Percentiles rank a stretch among this genome's conserved stretches.
phyloP scores from a whole-genome alignment of 75 land plant genomes.

The Sequoiadendron giganteum region DNA sequence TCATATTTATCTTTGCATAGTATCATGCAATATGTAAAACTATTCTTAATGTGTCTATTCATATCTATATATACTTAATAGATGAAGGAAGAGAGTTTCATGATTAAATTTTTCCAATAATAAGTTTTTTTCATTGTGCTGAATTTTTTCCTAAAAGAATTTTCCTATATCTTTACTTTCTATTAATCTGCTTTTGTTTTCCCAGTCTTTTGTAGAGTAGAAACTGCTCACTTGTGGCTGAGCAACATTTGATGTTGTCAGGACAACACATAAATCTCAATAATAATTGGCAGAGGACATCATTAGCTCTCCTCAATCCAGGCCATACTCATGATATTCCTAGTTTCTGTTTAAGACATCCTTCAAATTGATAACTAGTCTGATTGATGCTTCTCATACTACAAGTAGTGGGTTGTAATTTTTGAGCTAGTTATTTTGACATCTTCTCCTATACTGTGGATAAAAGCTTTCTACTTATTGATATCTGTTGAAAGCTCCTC shows the following conservation, averaged over 20 bases:
- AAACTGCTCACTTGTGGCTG: too few species aligned
- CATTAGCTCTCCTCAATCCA: background rate
- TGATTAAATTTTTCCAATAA: too few species aligned
- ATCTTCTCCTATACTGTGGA: background rate
- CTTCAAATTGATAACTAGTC: background rate
- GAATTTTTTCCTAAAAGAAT: too few species aligned
- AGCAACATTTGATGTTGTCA: background rate
- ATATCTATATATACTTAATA: too few species aligned
- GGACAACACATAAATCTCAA: background rate
- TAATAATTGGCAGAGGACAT: background rate
- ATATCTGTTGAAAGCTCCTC: background rate
- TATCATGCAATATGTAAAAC: too few species aligned
- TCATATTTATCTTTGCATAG: too few species aligned
- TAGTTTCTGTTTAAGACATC: background rate
- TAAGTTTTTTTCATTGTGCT: too few species aligned
- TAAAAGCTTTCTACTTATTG: background rate
- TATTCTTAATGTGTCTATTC: too few species aligned
- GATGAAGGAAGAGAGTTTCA: too few species aligned
- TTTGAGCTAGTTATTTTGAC: background rate
- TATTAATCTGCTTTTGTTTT: too few species aligned
- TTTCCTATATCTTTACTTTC: too few species aligned
- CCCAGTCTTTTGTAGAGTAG: too few species aligned
- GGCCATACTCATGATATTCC: background rate
- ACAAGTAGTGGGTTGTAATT: background rate
- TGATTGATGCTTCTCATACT: background rate